Evolutionary conservation across 306 rosid genomes (phyloP).

Genomic region (Medicago ruthenica): DNA sequence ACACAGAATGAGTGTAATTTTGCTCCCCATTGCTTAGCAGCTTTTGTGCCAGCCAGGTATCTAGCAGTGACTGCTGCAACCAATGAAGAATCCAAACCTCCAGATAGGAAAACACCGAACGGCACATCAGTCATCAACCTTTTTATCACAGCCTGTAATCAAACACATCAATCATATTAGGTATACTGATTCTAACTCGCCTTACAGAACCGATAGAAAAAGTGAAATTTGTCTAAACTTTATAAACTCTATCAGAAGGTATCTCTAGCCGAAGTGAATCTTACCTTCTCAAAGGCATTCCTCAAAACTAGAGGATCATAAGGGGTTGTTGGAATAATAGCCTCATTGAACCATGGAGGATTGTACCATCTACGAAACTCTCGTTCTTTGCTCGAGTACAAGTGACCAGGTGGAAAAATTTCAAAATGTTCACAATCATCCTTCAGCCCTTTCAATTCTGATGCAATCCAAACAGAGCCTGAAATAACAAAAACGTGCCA

Average conservation of each 20-base stretch:
- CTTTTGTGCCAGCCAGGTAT: constrained; percentile 76
- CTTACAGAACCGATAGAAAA: neutral
- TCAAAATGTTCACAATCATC: constrained; percentile 93
- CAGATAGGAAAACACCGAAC: constrained; percentile 90
- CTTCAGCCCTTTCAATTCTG: constrained; percentile 83
- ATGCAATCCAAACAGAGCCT: constrained; percentile 95
- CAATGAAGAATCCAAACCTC: constrained; percentile 92
- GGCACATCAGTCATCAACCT: constrained; percentile 99
- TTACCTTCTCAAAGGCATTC: constrained; percentile 75
- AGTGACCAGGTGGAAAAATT: constrained; percentile 87
- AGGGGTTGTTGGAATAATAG: constrained; percentile 68
- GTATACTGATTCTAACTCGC: neutral
- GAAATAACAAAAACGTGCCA: constrained; percentile 14
- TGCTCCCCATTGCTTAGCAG: constrained; percentile 92
- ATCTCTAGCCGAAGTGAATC: constrained; percentile 9
- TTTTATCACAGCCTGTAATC: constrained; percentile 81
- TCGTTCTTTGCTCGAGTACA: constrained; percentile 88
- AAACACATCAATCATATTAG: neutral
- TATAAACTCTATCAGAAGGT: too few relatives aligned
- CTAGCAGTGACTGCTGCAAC: constrained; percentile 95
- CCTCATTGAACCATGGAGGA: constrained; percentile 88
- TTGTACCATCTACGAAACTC: constrained; percentile 85
- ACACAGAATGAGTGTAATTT: constrained; percentile 94
- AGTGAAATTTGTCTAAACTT: neutral
- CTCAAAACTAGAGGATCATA: constrained; percentile 89